Evolutionary conservation across 2,329 filamentous ascomycete genomes (phyloP).

Genomic region (Xylariaceae sp.): DNA sequence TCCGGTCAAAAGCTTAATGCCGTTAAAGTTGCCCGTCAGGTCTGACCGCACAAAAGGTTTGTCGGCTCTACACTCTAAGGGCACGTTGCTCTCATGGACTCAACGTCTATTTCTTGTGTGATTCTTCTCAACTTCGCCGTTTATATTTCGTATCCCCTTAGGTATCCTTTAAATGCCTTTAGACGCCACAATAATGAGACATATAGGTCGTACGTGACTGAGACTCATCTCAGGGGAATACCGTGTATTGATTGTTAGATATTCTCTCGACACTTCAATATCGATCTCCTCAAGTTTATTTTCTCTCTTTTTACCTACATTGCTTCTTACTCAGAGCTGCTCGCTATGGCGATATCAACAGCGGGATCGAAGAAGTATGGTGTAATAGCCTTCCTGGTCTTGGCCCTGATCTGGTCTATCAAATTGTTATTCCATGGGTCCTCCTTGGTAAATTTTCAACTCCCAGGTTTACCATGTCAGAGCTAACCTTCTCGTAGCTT

Average conservation of each 20-base stretch:
- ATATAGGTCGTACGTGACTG: background rate
- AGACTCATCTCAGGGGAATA: background rate
- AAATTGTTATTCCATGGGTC: background rate
- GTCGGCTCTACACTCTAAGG: background rate
- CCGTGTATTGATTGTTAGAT: background rate
- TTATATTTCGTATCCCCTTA: background rate
- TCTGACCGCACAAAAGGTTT: background rate
- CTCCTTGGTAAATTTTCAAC: background rate
- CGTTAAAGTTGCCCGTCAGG: background rate
- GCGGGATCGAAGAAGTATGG: constrained; percentile 1
- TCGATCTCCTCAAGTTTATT: no score
- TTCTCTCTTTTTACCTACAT: background rate
- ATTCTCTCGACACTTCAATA: no score
- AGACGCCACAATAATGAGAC: background rate
- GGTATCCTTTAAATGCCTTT: background rate
- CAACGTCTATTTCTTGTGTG: background rate
- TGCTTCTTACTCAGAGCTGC: background rate
- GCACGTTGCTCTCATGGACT: background rate
- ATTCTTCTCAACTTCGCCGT: background rate
- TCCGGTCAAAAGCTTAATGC: background rate
- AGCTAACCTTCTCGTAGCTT: background rate
- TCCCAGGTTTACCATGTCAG: background rate
- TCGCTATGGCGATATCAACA: constrained; percentile 2
- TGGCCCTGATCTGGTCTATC: constrained; percentile 5
- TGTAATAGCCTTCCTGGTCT: constrained; percentile 1